These are phyloP conservation scores for Berkeleyomyces rouxiae DNA, from an alignment of 2,329 filamentous ascomycete genomes.

Conservation along the genomic window DNA sequence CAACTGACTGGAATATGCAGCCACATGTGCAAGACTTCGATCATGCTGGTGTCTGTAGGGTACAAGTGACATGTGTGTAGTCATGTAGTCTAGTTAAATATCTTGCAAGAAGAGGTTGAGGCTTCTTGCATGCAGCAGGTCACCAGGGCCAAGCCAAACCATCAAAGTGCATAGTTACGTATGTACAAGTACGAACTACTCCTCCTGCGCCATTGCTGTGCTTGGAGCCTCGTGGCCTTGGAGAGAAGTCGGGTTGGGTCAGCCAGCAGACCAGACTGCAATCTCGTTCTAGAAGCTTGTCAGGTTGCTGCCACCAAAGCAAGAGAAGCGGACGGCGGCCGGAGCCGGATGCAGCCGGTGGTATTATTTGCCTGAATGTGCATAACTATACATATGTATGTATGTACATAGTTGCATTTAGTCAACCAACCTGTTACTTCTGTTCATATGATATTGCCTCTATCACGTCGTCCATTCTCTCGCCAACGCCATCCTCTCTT, in stretches of 20 bases:
- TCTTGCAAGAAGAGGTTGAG: too few relatives aligned
- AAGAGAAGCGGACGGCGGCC: neutral
- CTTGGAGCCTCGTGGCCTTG: too few relatives aligned
- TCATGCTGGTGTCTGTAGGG: too few relatives aligned
- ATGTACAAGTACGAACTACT: too few relatives aligned
- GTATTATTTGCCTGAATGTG: neutral
- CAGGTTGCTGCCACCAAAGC: neutral
- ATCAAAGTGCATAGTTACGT: too few relatives aligned
- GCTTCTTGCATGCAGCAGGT: too few relatives aligned
- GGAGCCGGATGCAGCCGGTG: neutral
- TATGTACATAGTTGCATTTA: neutral
- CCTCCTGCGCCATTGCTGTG: too few relatives aligned
- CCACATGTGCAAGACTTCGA: too few relatives aligned
- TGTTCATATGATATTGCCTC: neutral
- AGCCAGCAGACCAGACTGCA: neutral
- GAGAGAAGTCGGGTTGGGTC: neutral
- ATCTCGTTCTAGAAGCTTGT: neutral
- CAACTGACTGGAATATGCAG: neutral
- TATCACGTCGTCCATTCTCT: neutral
- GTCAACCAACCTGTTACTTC: neutral
- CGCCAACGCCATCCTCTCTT: neutral
- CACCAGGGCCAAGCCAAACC: too few relatives aligned
- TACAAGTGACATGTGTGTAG: too few relatives aligned
- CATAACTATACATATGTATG: neutral
- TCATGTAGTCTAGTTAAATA: too few relatives aligned